phyloP scores from a whole-genome alignment of 441 rosid genomes.

The Populus hybrid region DNA sequence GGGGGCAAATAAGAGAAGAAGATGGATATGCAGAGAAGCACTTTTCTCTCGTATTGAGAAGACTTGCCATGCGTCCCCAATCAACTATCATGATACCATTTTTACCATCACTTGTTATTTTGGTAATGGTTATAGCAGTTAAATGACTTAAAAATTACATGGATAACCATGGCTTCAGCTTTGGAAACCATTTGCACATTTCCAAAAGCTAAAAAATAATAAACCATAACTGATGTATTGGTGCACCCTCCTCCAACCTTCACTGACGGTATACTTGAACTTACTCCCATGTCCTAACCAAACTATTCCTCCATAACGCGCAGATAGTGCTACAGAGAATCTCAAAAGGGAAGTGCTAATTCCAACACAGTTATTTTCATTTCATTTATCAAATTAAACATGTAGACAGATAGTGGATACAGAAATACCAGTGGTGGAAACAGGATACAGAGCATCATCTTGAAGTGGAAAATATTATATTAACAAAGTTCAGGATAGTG shows the following conservation, averaged over 20 bases:
- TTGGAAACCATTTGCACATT: background rate
- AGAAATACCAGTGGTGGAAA: constrained; percentile 22
- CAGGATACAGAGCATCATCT: constrained; percentile 16
- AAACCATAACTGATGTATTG: background rate
- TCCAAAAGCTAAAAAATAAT: background rate
- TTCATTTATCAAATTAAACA: constrained; percentile 4
- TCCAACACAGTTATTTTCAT: constrained; percentile 2
- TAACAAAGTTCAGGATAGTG: background rate
- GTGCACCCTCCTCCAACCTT: background rate
- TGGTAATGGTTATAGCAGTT: background rate
- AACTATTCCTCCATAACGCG: constrained; percentile 12
- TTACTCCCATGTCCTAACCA: background rate
- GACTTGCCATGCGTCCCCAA: background rate
- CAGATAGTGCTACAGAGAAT: constrained; percentile 28
- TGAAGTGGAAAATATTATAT: background rate
- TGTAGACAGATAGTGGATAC: constrained; percentile 23
- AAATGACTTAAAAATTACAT: background rate
- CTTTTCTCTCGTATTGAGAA: background rate
- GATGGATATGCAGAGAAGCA: background rate
- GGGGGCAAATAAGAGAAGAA: background rate
- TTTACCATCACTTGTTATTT: background rate
- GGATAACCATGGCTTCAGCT: background rate
- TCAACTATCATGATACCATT: background rate
- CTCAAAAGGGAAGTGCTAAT: constrained; percentile 20
- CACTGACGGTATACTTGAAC: background rate